Base-by-base conservation (phyloP, 345 rosid species). In the Litchi chinensis region DNA sequence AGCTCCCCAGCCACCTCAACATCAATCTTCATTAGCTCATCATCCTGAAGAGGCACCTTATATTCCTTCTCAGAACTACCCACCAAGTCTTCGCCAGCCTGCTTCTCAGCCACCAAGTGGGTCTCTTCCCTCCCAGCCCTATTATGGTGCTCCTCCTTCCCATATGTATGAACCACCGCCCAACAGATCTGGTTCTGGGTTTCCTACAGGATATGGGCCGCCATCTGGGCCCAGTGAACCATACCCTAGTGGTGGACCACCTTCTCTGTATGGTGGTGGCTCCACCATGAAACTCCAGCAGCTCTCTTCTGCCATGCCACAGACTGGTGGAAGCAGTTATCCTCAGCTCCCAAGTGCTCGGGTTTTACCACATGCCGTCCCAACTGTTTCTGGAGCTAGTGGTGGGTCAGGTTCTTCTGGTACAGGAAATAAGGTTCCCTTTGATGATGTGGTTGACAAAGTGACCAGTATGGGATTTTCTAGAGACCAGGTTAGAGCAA, bases 311-410 rank as follows among this genome's bases (percentile, higher is more conserved):
- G 77, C 89, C 52, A 74, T 84, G 79, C 68, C 85, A 37, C 88
- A 85, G 59, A 69, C 85, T 52, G 82, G 82, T 66, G 90, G 93
- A 59, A 84, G 84, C 70, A 86, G 89, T 65, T 93, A 93, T 72
- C 93, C 92, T 10, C 97, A 93, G 79, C 92, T 95, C 69, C 97
- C 97, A 3, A 87, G 89, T 82, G 98, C 97, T 72, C 97, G 92
- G 50, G 74, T 86, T 50, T 76, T 93, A 65, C 97, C 97, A 11
- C 98, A 92, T 24, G 90, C 92, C 40, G 75, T 92, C 78, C 93
- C 97, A 19, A 80, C 92, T 18, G 91, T 93, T 59, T 82, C 98
- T 12, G 93, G 87, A 7, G 81, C 84, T 81, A 85, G 86, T 71
- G 87, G 93, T 2, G 87, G 90, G 66, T 80, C 93, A 2, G 85